phyloP scores from a whole-genome alignment of 2,329 filamentous ascomycete genomes.

The Colletotrichum sp. region DNA sequence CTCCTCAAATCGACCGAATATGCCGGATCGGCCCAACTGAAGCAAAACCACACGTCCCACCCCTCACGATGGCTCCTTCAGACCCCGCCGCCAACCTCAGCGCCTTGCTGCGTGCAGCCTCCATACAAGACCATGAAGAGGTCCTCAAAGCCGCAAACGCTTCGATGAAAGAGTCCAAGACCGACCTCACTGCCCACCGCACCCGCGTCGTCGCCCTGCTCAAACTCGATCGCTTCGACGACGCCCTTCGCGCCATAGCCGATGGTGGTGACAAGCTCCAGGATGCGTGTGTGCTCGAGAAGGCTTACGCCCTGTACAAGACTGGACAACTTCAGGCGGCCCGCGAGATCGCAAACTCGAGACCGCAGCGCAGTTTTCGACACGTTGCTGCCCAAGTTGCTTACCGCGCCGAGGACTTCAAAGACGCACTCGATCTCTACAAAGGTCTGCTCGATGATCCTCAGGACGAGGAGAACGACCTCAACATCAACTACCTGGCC shows the following conservation, averaged over 20 bases:
- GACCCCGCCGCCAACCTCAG: slow-evolving; percentile 56
- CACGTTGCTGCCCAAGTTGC: slow-evolving; percentile 71
- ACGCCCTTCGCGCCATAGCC: slow-evolving; percentile 73
- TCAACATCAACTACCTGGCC: slow-evolving; percentile 78
- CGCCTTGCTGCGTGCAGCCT: slow-evolving; percentile 57
- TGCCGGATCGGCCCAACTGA: not conserved
- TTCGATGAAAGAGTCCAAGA: slow-evolving; percentile 65
- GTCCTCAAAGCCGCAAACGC: slow-evolving; percentile 69
- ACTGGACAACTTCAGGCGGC: slow-evolving; percentile 72
- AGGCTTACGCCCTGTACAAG: slow-evolving; percentile 86
- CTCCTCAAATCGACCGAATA: not conserved
- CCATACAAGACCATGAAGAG: slow-evolving; percentile 75
- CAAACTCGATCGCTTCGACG: slow-evolving; percentile 82
- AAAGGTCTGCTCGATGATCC: slow-evolving; percentile 58
- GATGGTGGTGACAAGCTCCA: slow-evolving; percentile 67
- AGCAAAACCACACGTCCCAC: not conserved
- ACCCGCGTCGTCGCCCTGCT: slow-evolving; percentile 77
- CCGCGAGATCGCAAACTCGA: slow-evolving; percentile 36
- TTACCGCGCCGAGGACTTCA: slow-evolving; percentile 78
- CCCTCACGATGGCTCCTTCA: slow-evolving; percentile 38
- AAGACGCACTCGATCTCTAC: slow-evolving; percentile 69
- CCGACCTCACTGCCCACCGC: slow-evolving; percentile 65
- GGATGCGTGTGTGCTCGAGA: slow-evolving; percentile 68
- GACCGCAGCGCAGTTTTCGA: slow-evolving; percentile 39
- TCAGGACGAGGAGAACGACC: slow-evolving; percentile 67